Percentiles rank a stretch among this genome's conserved stretches.
Evolutionary conservation across 2,329 filamentous ascomycete genomes (phyloP).

Genomic region (Trichoderma simmonsii): DNA sequence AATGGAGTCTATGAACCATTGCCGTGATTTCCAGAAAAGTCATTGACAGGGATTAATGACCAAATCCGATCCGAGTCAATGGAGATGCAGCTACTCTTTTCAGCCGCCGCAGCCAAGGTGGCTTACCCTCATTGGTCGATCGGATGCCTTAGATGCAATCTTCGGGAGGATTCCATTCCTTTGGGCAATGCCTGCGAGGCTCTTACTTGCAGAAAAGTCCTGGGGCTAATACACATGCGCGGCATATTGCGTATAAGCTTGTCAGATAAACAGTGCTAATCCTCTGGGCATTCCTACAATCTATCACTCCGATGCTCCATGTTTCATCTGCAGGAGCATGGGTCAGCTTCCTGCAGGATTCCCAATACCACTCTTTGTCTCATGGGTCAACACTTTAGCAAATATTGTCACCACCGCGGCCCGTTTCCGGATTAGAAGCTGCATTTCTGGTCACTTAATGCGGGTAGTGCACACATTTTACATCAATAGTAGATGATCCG

Average conservation of each 20-base stretch:
- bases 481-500: not conserved
- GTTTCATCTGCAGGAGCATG: conserved; percentile 13
- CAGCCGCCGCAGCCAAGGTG: not conserved
- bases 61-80: not conserved
- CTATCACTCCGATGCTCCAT: not conserved
- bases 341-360: conserved; percentile 14
- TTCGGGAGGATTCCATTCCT: conserved; percentile 3
- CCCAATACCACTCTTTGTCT: not conserved
- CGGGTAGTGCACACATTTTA: not conserved
- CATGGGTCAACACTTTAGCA: conserved; percentile 6
- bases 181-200: conserved; percentile 19
- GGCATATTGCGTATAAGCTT: not conserved
- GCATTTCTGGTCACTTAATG: not conserved
- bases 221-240: not conserved
- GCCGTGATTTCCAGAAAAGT: not conserved
- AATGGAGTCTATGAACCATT: not conserved
- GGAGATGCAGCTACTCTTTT: not conserved
- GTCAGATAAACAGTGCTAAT: not conserved
- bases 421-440: conserved; percentile 11
- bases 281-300: not conserved
- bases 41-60: not conserved
- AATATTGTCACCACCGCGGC: conserved; percentile 4
- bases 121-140: conserved; percentile 1
- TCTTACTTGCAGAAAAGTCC: not conserved
- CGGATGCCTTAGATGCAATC: conserved; percentile 1